Evolutionary conservation across 495 filamentous ascomycete genomes (phyloP).

Genomic region (Daldinia childiae): DNA sequence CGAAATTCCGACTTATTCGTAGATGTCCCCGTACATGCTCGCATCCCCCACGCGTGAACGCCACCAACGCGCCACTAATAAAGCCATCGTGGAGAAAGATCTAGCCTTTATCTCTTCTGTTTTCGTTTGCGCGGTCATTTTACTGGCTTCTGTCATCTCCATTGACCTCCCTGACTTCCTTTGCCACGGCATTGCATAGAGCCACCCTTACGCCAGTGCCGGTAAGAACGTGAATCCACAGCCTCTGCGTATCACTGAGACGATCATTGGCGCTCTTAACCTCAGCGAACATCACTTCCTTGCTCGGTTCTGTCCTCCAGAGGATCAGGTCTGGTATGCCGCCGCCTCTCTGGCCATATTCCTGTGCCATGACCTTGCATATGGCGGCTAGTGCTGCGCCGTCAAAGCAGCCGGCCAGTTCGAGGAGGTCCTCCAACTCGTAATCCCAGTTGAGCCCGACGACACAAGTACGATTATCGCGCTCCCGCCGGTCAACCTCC

Average conservation of each 20-base stretch:
- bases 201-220: conserved; percentile 87
- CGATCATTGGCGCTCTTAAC: conserved; percentile 97
- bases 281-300: conserved; percentile 75
- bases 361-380: conserved; percentile 94
- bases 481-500: conserved; percentile 70
- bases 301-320: conserved; percentile 65
- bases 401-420: conserved; percentile 82
- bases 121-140: conserved; percentile 1
- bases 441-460: conserved; percentile 94
- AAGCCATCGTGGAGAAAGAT: conserved; percentile 1
- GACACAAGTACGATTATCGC: conserved; percentile 77
- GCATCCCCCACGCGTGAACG: conserved; percentile 23
- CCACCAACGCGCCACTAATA: conserved; percentile 26
- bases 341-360: conserved; percentile 85
- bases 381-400: conserved; percentile 81
- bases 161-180: conserved; percentile 62
- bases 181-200: conserved; percentile 86
- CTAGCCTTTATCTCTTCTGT: neutral
- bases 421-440: conserved; percentile 78
- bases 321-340: conserved; percentile 95
- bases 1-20: conserved; percentile 5
- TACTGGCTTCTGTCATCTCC: conserved; percentile 15
- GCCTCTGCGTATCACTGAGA: conserved; percentile 92
- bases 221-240: conserved; percentile 95
- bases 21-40: neutral